Evolutionary conservation across 1,284 basidiomycete species (phyloP).

Genomic region (Fomitopsis palustris): DNA sequence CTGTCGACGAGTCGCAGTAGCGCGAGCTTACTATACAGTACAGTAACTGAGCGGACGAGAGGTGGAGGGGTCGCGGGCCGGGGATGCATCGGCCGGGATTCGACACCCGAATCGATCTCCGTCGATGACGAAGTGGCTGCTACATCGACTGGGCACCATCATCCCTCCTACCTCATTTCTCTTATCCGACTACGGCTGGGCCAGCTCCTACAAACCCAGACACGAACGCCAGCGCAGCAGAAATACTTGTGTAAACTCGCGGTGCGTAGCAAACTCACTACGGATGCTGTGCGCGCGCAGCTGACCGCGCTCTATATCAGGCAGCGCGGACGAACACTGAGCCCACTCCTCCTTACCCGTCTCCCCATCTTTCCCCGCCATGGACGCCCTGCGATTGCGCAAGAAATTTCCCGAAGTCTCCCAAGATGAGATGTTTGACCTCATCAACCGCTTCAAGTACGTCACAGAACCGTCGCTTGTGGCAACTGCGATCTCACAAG

Average conservation of each 20-base stretch:
- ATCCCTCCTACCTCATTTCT: no score
- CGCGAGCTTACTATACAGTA: neutral
- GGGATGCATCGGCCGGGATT: no score
- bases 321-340: slow-evolving; percentile 6
- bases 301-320: slow-evolving; percentile 3
- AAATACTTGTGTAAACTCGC: neutral
- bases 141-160: no score
- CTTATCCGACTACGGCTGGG: neutral
- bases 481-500: slow-evolving; percentile 10
- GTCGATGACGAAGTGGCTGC: no score
- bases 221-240: neutral
- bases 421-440: slow-evolving; percentile 89
- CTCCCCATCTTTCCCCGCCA: slow-evolving; percentile 30
- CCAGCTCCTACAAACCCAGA: neutral
- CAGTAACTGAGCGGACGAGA: neutral
- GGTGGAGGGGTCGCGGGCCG: no score
- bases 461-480: slow-evolving; percentile 31
- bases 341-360: slow-evolving; percentile 8
- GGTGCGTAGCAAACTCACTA: neutral
- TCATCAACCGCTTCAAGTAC: slow-evolving; percentile 92
- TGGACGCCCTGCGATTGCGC: slow-evolving; percentile 88
- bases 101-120: neutral
- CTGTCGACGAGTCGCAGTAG: no score
- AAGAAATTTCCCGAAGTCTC: slow-evolving; percentile 93
- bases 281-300: neutral